phyloP scores from a whole-genome alignment of 306 rosid species.

The Vigna nakashimae region DNA sequence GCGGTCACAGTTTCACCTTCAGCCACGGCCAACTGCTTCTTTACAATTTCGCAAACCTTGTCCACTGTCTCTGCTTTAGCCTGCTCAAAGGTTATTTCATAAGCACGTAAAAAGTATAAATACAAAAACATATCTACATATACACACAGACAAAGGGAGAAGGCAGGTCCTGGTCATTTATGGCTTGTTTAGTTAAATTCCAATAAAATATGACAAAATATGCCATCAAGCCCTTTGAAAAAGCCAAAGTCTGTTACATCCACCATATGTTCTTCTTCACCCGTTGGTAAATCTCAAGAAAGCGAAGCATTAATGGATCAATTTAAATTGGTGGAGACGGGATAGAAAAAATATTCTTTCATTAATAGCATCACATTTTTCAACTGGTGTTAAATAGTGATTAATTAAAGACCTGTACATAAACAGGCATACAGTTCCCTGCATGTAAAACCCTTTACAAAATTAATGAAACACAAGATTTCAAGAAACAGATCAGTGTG shows the following conservation, averaged over 20 bases:
- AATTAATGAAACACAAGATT: background rate
- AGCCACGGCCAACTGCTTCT: slow-evolving; percentile 69
- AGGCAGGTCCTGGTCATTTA: background rate
- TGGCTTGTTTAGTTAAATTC: background rate
- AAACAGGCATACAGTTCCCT: background rate
- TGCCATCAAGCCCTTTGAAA: background rate
- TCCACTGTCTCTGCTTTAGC: slow-evolving; percentile 71
- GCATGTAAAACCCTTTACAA: background rate
- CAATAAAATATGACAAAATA: background rate
- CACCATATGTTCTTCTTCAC: background rate
- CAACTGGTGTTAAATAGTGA: background rate
- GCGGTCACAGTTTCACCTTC: slow-evolving; percentile 45
- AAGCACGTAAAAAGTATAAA: background rate
- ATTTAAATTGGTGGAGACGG: background rate
- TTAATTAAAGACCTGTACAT: too few species aligned
- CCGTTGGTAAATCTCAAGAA: background rate
- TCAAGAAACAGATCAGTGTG: background rate
- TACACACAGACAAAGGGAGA: background rate
- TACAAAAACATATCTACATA: background rate
- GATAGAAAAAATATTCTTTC: background rate
- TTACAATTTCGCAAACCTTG: slow-evolving; percentile 65
- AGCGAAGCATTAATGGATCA: background rate
- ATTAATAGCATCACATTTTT: background rate
- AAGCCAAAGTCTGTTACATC: background rate
- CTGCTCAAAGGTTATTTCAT: slow-evolving; percentile 47